Evolutionary conservation across 108 stramenopile genomes (phyloP).

Genomic region (Pseudonitzschia multistriata): DNA sequence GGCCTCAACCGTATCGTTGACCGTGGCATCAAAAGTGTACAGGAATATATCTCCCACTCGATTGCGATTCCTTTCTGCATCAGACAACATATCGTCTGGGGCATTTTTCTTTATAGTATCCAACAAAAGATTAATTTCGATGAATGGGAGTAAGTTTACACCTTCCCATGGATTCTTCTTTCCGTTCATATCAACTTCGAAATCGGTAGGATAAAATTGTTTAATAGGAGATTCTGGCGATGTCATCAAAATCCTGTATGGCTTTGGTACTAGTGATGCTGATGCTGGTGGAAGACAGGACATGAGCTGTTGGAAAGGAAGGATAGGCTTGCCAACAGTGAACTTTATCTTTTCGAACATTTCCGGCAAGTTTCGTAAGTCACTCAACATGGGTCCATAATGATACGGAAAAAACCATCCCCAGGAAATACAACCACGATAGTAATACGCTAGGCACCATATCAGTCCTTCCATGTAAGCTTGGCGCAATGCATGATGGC

Average conservation of each 20-base stretch:
- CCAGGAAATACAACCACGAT: constrained; percentile 96
- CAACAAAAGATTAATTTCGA: constrained; percentile 87
- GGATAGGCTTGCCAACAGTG: constrained; percentile 84
- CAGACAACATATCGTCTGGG: constrained; percentile 70
- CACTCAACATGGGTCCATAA: constrained; percentile 91
- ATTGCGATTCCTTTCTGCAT: constrained; percentile 80
- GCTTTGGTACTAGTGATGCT: constrained; percentile 78
- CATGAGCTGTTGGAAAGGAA: constrained; percentile 96
- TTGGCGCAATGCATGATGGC: constrained; percentile 67
- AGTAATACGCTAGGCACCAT: constrained; percentile 99
- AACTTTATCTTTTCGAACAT: constrained; percentile 82
- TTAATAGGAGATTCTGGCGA: constrained; percentile 83
- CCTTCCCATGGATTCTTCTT: constrained; percentile 99
- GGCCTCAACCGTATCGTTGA: constrained; percentile 72
- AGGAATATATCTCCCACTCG: constrained; percentile 69
- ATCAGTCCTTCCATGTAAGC: constrained; percentile 96
- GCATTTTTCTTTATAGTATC: constrained; percentile 73
- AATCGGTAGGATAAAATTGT: constrained; percentile 91
- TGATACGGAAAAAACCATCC: constrained; percentile 99
- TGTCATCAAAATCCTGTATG: constrained; percentile 87
- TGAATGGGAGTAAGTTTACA: constrained; percentile 96
- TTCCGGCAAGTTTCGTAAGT: constrained; percentile 82
- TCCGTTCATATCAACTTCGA: constrained; percentile 98
- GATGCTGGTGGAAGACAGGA: constrained; percentile 94
- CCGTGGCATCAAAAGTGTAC: constrained; percentile 77